Percentiles rank a stretch among this genome's conserved stretches.
Conservation (phyloP, 1,284 basidiomycete genomes). For the Termitomyces sp. region DNA sequence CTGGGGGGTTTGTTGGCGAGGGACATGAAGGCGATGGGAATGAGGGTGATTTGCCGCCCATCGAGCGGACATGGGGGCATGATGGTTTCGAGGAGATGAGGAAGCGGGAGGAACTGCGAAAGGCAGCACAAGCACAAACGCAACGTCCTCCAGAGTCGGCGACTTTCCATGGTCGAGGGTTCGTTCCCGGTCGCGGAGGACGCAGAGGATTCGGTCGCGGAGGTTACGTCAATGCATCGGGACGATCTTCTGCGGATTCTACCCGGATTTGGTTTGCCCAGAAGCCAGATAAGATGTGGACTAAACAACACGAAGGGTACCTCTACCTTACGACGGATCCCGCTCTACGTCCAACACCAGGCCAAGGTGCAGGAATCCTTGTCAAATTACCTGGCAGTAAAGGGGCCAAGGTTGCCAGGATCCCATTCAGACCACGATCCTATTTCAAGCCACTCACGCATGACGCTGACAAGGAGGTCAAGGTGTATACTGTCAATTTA, state of each 20-base stretch:
- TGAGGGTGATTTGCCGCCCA: slow-evolving; percentile 40
- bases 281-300: slow-evolving; percentile 77
- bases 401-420: slow-evolving; percentile 25
- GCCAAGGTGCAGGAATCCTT: slow-evolving; percentile 47
- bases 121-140: slow-evolving; percentile 24
- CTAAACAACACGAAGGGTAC: slow-evolving; percentile 70
- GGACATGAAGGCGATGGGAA: slow-evolving; percentile 17
- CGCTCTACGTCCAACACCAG: slow-evolving; percentile 48
- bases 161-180: slow-evolving; percentile 35
- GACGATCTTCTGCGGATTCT: slow-evolving; percentile 26
- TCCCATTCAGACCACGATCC: slow-evolving; percentile 16
- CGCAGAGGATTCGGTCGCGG: slow-evolving; percentile 43
- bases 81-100: slow-evolving; percentile 84
- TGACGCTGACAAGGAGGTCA: slow-evolving; percentile 37
- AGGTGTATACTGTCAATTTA: slow-evolving; percentile 47
- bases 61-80: slow-evolving; percentile 71
- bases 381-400: slow-evolving; percentile 53
- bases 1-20: slow-evolving; percentile 18
- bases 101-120: slow-evolving; percentile 58
- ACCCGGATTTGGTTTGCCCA: slow-evolving; percentile 61
- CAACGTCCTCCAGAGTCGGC: slow-evolving; percentile 25
- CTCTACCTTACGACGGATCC: slow-evolving; percentile 63
- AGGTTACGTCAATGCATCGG: slow-evolving; percentile 31
- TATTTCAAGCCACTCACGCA: slow-evolving; percentile 11
- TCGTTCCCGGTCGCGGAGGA: slow-evolving; percentile 29